phyloP scores from a whole-genome alignment of 805 yeast genomes.

The Candida cerambycidarum region DNA sequence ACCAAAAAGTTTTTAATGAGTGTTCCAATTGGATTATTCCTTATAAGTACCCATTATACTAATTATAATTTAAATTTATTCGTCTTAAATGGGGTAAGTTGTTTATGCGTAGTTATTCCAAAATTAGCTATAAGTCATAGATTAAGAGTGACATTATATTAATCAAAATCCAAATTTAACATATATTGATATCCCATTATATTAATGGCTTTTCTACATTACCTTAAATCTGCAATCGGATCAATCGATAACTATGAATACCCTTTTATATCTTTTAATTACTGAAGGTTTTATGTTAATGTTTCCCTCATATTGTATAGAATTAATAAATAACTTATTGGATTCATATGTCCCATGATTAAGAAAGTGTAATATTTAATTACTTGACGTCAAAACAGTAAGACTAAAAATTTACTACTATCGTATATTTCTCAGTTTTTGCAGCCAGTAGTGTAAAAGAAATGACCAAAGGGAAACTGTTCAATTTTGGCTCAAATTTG shows the following conservation, averaged over 20 bases:
- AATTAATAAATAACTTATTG: slow-evolving; percentile 7
- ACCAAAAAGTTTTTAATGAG: slow-evolving; percentile 88
- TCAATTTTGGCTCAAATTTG: too few species aligned
- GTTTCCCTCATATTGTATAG: slow-evolving; percentile 2
- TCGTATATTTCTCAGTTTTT: neutral
- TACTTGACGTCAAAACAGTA: too few species aligned
- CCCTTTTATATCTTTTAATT: neutral
- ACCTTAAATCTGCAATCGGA: neutral
- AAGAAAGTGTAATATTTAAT: too few species aligned
- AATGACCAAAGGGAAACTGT: neutral
- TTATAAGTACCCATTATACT: slow-evolving; percentile 86
- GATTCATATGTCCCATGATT: neutral
- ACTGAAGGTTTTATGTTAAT: slow-evolving; percentile 1
- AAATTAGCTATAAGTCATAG: slow-evolving; percentile 83
- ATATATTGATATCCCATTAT: neutral
- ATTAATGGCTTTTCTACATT: neutral
- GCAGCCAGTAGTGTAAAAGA: neutral
- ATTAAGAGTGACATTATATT: slow-evolving; percentile 59
- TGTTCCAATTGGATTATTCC: slow-evolving; percentile 87
- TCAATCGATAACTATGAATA: neutral
- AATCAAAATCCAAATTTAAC: neutral
- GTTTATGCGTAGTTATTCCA: slow-evolving; percentile 86
- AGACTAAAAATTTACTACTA: too few species aligned
- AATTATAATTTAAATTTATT: slow-evolving; percentile 80
- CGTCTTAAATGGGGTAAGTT: slow-evolving; percentile 73